These are phyloP conservation scores for Penicillium brasilianum DNA, from an alignment of 2,329 filamentous ascomycete genomes.

Conservation along the genomic window DNA sequence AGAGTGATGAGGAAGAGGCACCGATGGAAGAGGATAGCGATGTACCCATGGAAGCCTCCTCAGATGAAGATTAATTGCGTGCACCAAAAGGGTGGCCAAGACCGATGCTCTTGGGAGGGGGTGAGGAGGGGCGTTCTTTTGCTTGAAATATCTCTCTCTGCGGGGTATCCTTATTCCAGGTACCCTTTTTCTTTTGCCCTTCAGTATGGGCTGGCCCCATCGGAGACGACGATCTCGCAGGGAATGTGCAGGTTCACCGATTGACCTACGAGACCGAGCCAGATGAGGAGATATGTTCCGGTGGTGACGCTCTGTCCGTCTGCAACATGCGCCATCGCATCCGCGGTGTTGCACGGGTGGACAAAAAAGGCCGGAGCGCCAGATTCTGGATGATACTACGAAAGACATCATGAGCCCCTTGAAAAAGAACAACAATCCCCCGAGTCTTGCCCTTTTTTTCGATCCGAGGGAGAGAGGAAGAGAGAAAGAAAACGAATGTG, in stretches of 20 bases:
- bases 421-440: constrained; percentile 27
- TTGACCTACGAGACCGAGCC: constrained; percentile 85
- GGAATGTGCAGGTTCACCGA: constrained; percentile 80
- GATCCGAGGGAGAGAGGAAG: background rate
- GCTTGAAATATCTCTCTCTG: constrained; percentile 16
- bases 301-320: constrained; percentile 45
- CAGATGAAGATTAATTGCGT: constrained; percentile 68
- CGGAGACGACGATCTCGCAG: constrained; percentile 60
- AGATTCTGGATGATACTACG: constrained; percentile 80
- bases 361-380: constrained; percentile 84
- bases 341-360: constrained; percentile 87
- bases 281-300: constrained; percentile 78
- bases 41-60: constrained; percentile 72
- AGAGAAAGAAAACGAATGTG: constrained; percentile 16
- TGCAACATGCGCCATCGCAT: constrained; percentile 73
- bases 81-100: constrained; percentile 7
- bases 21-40: constrained; percentile 72
- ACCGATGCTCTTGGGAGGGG: constrained; percentile 19
- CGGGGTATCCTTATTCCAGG: constrained; percentile 17
- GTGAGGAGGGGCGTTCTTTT: constrained; percentile 10
- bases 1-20: constrained; percentile 58
- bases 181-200: constrained; percentile 9
- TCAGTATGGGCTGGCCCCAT: constrained; percentile 29
- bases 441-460: background rate
- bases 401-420: constrained; percentile 41